Evolutionary conservation across 371 early-diverging fungal species (phyloP).

Genomic region (Mucor sp.): DNA sequence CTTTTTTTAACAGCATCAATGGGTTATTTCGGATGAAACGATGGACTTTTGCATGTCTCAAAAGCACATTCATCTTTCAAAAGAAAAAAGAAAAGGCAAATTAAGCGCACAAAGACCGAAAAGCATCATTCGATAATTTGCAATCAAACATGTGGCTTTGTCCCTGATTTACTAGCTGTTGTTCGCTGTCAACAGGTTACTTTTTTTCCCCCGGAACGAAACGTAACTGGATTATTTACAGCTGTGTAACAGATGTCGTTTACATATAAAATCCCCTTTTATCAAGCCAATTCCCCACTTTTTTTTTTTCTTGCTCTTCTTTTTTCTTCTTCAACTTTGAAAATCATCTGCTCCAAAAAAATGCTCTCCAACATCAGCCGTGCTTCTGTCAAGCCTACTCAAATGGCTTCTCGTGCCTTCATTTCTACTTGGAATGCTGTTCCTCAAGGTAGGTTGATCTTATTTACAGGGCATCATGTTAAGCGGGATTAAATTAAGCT

Average conservation of each 20-base stretch:
- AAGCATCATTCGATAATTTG: background rate
- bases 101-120: background rate
- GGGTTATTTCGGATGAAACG: background rate
- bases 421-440: slow-evolving; percentile 78
- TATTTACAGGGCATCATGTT: background rate
- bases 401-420: slow-evolving; percentile 56
- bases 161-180: background rate
- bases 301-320: slow-evolving; percentile 8
- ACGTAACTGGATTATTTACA: slow-evolving; percentile 25
- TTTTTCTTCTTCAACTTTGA: background rate
- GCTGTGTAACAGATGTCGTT: slow-evolving; percentile 8
- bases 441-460: slow-evolving; percentile 62
- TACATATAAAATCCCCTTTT: background rate
- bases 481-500: slow-evolving; percentile 8
- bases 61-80: background rate
- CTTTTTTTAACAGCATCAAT: background rate
- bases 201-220: slow-evolving; percentile 17
- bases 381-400: slow-evolving; percentile 40
- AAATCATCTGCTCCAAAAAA: background rate
- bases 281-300: background rate
- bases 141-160: background rate
- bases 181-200: background rate
- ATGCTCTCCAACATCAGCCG: slow-evolving; percentile 56
- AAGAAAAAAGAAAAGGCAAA: background rate
- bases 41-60: background rate